These are phyloP conservation scores for Amanita muscaria DNA, from an alignment of 768 basidiomycete species.

Conservation along the genomic window DNA sequence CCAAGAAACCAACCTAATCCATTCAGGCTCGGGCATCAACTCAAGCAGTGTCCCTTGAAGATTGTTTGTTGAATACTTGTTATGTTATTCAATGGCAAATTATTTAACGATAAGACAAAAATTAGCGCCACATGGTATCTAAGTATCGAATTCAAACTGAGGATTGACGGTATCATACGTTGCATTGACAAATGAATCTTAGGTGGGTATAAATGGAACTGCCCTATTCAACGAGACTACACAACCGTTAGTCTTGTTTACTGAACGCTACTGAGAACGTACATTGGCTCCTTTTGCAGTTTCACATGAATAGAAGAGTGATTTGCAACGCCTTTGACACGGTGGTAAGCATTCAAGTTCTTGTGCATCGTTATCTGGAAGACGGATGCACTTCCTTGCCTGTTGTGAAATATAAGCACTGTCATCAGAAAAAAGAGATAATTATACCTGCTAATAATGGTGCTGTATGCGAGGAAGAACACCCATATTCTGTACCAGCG, in stretches of 20 bases:
- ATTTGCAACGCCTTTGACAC: slow-evolving; percentile 74
- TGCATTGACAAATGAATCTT: too few species aligned
- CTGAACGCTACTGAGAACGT: slow-evolving; percentile 14
- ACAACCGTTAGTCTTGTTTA: not conserved
- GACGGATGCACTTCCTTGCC: slow-evolving; percentile 84
- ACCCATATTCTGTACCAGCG: slow-evolving; percentile 94
- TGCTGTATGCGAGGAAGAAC: slow-evolving; percentile 91
- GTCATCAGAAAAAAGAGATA: slow-evolving; percentile 4
- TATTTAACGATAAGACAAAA: too few species aligned
- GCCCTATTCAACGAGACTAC: slow-evolving; percentile 5
- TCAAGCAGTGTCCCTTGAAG: too few species aligned
- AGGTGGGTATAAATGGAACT: too few species aligned
- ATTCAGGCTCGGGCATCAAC: too few species aligned
- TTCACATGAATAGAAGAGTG: slow-evolving; percentile 76
- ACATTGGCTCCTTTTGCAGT: slow-evolving; percentile 44
- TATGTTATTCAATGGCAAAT: too few species aligned
- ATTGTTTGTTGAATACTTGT: too few species aligned
- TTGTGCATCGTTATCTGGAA: slow-evolving; percentile 99
- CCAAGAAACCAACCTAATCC: too few species aligned
- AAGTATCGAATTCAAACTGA: too few species aligned
- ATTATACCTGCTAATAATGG: slow-evolving; percentile 68
- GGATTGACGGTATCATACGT: too few species aligned
- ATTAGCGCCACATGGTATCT: too few species aligned
- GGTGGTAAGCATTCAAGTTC: slow-evolving; percentile 93
- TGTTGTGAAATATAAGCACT: slow-evolving; percentile 16